Evolutionary conservation across 768 basidiomycete species (phyloP), one percentile per base, ranked within the genome.

Genomic region (Collybia nuda): DNA sequence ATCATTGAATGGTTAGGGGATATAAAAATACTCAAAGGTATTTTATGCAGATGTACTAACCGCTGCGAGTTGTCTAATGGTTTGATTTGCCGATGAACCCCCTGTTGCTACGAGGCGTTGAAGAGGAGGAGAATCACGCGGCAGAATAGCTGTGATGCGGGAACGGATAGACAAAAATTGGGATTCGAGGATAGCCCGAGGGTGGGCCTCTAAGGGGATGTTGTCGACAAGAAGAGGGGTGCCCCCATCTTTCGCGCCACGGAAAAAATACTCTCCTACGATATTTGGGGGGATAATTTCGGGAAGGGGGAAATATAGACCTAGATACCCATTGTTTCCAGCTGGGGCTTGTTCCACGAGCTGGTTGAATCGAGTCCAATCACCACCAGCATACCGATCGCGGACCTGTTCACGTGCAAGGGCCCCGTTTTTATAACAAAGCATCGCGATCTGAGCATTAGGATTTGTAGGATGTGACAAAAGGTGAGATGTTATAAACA

Each of bases 401-500:
- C 88, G 82, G 15, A 94, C 76, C 55, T 85, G 78, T 62, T 93
- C 87, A 39, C 93, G 81, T 1, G 89, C 86, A 7, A 93, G 77
- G 0, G 89, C 87, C 18, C 90, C 90, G 57, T 93, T 90, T 67
- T 93, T 94, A 73, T 93, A 93, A 66, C 91, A 93, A 8, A 95
- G 79, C 92, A 96, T 96, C 26, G 85, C 88, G 62, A 94, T 92
- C 60, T 88, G 84, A 1, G 79, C 82, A 32, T 77, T 71, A 3
- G 68, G 62, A 17, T 75, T 72, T 0, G 84, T 85, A 2, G 87
- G 90, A 62, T 88, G 84, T 1, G 86, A 77, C 50, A 88, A 80
- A 17, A 87, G 76, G 67, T 88, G 89, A 4, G 86, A 90, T 6
- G 84, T 85, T 3, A 84, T 89, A 62, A 87, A 80, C 53, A 88